phyloP scores from a whole-genome alignment of 345 rosid species.

The Fremontodendron californicum region DNA sequence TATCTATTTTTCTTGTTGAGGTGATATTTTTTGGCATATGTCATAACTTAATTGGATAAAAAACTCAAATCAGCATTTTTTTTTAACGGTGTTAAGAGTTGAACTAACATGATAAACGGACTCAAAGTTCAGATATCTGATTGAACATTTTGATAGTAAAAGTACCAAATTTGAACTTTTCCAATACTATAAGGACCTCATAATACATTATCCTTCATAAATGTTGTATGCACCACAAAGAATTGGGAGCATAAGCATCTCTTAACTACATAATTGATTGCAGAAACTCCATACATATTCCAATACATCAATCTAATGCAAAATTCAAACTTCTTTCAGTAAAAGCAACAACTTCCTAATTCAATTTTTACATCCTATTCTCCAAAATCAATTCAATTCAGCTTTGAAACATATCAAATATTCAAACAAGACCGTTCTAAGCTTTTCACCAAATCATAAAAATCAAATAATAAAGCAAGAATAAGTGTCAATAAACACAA shows the following conservation, averaged over 20 bases:
- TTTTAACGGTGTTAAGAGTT: neutral
- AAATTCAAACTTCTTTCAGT: neutral
- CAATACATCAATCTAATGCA: neutral
- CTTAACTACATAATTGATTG: neutral
- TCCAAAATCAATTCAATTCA: slow-evolving; percentile 5
- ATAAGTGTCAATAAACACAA: neutral
- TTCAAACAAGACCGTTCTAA: neutral
- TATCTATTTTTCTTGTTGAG: too few species aligned
- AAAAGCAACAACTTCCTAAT: neutral
- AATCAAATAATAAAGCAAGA: neutral
- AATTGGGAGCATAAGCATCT: neutral
- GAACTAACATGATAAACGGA: neutral
- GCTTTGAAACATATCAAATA: neutral
- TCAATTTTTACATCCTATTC: too few species aligned
- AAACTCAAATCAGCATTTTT: too few species aligned
- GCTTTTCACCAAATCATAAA: neutral
- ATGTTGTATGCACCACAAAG: neutral
- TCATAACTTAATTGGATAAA: too few species aligned
- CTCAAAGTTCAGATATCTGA: neutral
- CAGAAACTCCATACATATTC: neutral
- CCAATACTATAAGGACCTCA: too few species aligned
- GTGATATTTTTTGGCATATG: too few species aligned
- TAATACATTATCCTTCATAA: neutral
- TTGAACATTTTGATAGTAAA: neutral
- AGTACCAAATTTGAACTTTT: too few species aligned